Conservation (phyloP, 371 early-diverging fungal species). For the Mortierella sp. region DNA sequence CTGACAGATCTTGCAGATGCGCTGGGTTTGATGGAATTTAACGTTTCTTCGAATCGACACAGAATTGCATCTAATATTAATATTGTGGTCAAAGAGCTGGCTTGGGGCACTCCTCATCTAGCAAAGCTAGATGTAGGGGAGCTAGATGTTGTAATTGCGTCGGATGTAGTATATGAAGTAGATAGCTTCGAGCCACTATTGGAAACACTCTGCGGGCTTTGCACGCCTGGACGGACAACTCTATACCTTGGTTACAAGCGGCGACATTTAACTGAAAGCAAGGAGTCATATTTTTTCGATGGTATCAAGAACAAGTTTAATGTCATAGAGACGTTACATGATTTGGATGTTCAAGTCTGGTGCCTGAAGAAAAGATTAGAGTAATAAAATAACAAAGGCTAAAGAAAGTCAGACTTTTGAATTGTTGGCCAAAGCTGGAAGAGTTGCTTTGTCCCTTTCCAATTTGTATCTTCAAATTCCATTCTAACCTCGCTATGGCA, state of each 20-base stretch:
- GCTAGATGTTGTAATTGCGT: conserved; percentile 69
- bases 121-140: conserved; percentile 47
- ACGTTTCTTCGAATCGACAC: conserved; percentile 56
- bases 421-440: conserved; percentile 6
- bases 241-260: conserved; percentile 73
- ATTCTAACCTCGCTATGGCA: conserved; percentile 2
- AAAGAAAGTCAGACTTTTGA: not conserved
- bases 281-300: conserved; percentile 63
- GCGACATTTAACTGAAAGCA: conserved; percentile 58
- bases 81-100: conserved; percentile 24
- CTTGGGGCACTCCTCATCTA: conserved; percentile 57
- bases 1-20: conserved; percentile 71
- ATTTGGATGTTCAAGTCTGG: conserved; percentile 24
- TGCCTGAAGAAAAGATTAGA: conserved; percentile 4
- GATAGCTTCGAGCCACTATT: conserved; percentile 63
- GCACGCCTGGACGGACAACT: conserved; percentile 53
- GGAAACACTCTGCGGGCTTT: conserved; percentile 62
- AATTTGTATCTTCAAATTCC: conserved; percentile 6
- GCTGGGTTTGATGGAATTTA: conserved; percentile 59
- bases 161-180: conserved; percentile 72
- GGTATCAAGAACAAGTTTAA: conserved; percentile 18
- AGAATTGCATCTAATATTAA: conserved; percentile 27
- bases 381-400: conserved; percentile 3
- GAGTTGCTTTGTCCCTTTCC: not conserved
- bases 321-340: conserved; percentile 12